phyloP scores from a whole-genome alignment of 148 eudicot species.

The Nyssa sinensis region DNA sequence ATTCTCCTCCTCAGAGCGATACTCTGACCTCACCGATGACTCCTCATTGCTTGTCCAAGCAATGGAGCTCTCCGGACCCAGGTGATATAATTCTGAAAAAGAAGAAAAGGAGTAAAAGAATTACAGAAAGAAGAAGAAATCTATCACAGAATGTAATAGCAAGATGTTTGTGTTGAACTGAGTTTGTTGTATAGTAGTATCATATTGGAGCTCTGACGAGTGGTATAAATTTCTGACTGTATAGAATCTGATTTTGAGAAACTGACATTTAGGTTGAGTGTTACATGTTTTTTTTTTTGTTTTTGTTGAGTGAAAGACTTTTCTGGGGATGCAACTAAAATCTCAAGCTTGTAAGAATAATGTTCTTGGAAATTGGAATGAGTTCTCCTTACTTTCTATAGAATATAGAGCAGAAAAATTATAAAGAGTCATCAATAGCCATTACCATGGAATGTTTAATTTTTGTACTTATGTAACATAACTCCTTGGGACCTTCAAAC shows the following conservation, averaged over 20 bases:
- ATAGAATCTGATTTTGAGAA: conserved; percentile 8
- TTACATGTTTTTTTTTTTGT: not conserved
- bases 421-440: too few relatives aligned
- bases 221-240: conserved; percentile 8
- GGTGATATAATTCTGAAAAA: conserved; percentile 29
- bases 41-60: conserved; percentile 89
- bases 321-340: not conserved
- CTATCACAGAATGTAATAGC: not conserved
- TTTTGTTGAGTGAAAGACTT: conserved; percentile 5
- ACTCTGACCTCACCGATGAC: conserved; percentile 92
- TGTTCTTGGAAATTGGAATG: not conserved
- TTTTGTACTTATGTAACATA: not conserved
- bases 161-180: conserved; percentile 1
- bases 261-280: conserved; percentile 6
- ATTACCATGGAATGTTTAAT: not conserved
- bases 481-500: too few relatives aligned
- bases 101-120: not conserved
- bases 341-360: conserved; percentile 16
- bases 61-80: conserved; percentile 97
- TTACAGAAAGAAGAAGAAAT: not conserved
- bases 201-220: conserved; percentile 1
- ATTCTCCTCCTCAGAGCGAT: conserved; percentile 78
- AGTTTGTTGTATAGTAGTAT: conserved; percentile 14
- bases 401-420: too few relatives aligned
- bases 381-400: not conserved